A percentile compares a stretch with the other conserved stretches of the same genome.
phyloP scores from a whole-genome alignment of 2,329 filamentous ascomycete genomes.

The Trichoderma polysporum region DNA sequence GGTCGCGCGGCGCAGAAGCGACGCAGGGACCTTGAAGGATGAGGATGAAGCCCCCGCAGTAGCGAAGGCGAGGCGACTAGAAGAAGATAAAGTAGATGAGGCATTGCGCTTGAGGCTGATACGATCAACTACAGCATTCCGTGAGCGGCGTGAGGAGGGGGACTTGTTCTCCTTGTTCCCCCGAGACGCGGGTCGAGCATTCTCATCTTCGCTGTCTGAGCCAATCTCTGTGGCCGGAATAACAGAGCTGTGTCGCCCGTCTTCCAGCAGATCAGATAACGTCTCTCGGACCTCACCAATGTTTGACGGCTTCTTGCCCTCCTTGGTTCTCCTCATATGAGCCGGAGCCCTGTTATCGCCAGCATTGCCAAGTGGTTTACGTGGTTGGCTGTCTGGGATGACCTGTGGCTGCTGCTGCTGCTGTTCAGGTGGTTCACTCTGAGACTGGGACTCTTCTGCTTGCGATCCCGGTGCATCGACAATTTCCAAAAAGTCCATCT shows the following conservation, averaged over 20 bases:
- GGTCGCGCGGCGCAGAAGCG: constrained; percentile 73
- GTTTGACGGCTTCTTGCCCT: constrained; percentile 66
- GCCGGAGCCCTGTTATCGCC: constrained; percentile 54
- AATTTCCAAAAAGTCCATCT: constrained; percentile 70
- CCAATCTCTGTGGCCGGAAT: constrained; percentile 45
- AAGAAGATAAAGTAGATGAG: constrained; percentile 38
- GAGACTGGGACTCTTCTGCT: constrained; percentile 41
- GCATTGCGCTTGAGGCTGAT: constrained; percentile 64
- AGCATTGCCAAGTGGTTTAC: constrained; percentile 38
- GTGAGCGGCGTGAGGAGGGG: constrained; percentile 37
- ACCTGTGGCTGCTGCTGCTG: constrained; percentile 35
- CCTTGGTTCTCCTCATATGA: constrained; percentile 61
- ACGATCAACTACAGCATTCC: constrained; percentile 65
- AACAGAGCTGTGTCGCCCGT: constrained; percentile 58
- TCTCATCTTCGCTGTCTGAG: constrained; percentile 45
- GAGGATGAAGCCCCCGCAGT: constrained; percentile 40
- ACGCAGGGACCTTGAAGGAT: constrained; percentile 65
- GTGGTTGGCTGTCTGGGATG: constrained; percentile 54
- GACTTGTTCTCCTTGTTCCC: constrained; percentile 53
- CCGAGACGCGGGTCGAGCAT: constrained; percentile 27
- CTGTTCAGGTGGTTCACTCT: constrained; percentile 26
- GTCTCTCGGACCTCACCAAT: constrained; percentile 81
- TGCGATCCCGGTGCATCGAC: constrained; percentile 29
- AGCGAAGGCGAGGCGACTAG: constrained; percentile 58
- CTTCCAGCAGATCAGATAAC: constrained; percentile 73